phyloP scores from a whole-genome alignment of 148 eudicot genomes.

The Nepenthes mirabilis region DNA sequence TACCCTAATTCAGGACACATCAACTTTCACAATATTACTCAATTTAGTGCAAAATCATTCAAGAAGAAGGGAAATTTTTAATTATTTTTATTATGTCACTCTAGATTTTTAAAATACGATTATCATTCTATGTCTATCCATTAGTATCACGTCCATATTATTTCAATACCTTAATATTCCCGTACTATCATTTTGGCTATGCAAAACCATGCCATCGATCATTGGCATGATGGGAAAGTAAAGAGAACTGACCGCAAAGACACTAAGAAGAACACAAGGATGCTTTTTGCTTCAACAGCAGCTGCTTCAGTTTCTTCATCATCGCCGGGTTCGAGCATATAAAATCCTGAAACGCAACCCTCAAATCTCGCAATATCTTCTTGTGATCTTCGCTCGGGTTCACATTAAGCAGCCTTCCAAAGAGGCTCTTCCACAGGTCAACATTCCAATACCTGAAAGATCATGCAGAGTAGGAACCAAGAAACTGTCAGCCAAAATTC shows the following conservation, averaged over 20 bases:
- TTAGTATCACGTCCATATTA: too few relatives aligned
- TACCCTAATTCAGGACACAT: too few relatives aligned
- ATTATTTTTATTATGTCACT: too few relatives aligned
- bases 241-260: not conserved
- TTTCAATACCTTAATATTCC: too few relatives aligned
- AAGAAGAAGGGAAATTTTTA: too few relatives aligned
- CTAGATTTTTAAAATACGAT: too few relatives aligned
- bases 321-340: constrained; percentile 48
- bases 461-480: not conserved
- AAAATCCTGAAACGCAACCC: constrained; percentile 52
- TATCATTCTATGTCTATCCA: too few relatives aligned
- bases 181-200: too few relatives aligned
- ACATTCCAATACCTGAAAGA: constrained; percentile 67
- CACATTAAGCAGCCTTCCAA: constrained; percentile 50
- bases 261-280: constrained; percentile 65
- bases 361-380: constrained; percentile 35
- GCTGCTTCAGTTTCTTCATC: constrained; percentile 66
- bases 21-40: too few relatives aligned
- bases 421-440: constrained; percentile 62
- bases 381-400: constrained; percentile 44
- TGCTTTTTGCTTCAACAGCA: constrained; percentile 55
- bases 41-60: too few relatives aligned
- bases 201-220: too few relatives aligned
- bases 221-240: not conserved
- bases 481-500: not conserved